Conservation (phyloP, 768 basidiomycete genomes). For the Naematelia aurantialba region DNA sequence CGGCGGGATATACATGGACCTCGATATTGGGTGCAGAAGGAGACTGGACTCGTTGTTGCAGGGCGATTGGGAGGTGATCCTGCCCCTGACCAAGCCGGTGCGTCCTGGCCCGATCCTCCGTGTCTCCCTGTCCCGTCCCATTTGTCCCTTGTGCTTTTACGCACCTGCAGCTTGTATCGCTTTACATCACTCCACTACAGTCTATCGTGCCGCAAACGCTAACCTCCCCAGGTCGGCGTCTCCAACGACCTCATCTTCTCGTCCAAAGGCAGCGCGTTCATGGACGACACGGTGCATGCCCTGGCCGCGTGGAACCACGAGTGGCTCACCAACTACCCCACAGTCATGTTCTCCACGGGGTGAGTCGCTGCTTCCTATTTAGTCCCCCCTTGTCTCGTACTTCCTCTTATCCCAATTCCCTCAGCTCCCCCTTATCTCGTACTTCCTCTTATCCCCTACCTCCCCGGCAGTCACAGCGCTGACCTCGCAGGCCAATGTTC, state of each 20-base stretch:
- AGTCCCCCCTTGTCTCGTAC: background rate
- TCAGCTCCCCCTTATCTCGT: background rate
- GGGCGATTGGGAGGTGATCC: constrained; percentile 70
- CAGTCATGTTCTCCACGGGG: constrained; percentile 98
- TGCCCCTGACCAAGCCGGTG: constrained; percentile 85
- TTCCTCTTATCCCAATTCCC: background rate
- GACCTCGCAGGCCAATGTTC: constrained; percentile 76
- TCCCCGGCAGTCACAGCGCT: background rate
- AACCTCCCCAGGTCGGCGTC: constrained; percentile 82
- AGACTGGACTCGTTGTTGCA: constrained; percentile 79
- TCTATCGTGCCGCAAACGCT: too few relatives aligned
- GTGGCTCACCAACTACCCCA: constrained; percentile 95
- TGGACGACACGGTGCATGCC: constrained; percentile 89
- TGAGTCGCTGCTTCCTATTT: constrained; percentile 15
- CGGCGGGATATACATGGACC: constrained; percentile 92
- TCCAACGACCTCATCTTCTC: constrained; percentile 97
- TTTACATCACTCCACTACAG: too few relatives aligned
- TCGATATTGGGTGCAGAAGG: constrained; percentile 89
- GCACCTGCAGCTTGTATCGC: background rate
- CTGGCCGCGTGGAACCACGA: constrained; percentile 86
- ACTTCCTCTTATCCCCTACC: background rate
- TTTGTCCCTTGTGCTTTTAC: background rate
- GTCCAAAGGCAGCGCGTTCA: constrained; percentile 76
- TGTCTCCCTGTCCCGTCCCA: background rate
- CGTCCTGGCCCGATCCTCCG: too few relatives aligned